Base-by-base conservation (phyloP, 2,329 filamentous ascomycete genomes). In the Achaetomium macrosporum region DNA sequence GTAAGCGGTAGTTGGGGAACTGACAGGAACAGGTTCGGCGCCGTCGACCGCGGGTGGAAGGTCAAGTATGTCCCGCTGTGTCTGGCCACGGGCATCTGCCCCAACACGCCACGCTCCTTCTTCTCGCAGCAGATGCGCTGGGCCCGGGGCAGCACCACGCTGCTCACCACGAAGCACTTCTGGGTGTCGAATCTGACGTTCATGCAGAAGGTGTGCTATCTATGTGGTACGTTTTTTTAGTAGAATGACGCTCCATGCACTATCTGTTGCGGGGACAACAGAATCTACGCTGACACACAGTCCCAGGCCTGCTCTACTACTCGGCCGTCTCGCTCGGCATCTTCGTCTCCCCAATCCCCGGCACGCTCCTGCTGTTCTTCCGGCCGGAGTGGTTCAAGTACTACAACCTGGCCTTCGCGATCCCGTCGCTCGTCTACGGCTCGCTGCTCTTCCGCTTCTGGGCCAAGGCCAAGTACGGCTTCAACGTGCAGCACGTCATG, bases 71-170 rank as follows among this genome's bases (percentile, higher is more conserved):
- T 73, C 5, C 70, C 70, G 9, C 61, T 73, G 12, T 71, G 69
- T 50, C 62, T 73, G 46, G 71, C 71, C 1, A 71, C 68, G 30
- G 71, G 71, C n/a, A 68, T 72, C 47, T 72, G 71, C 50, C 71
- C 71, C 12, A 70, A 73, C 53, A 72, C 67, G 0, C 71, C 71
- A 2, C 63, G 70, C 5, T 69, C 71, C 0, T 71, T 72, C 53
- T 72, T 73, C 56, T 71, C 68, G 36, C 71, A 73, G 64, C 71
- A 73, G 61, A 72, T 72, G 70, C 66, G 71, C 15, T 73, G 71
- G 71, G 70, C 69, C 11, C 66, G 68, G 47, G 70, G 69, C 17
- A 69, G 66, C 43, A 72, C 68, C 1, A 71, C 70, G 1, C 63
- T 73, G n/a, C 59, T 71, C 15, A 70, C 69, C 12, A 71, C 70